These are phyloP conservation scores for Rauvolfia tetraphylla DNA, from an alignment of 257 asterid genomes.

Conservation along the genomic window DNA sequence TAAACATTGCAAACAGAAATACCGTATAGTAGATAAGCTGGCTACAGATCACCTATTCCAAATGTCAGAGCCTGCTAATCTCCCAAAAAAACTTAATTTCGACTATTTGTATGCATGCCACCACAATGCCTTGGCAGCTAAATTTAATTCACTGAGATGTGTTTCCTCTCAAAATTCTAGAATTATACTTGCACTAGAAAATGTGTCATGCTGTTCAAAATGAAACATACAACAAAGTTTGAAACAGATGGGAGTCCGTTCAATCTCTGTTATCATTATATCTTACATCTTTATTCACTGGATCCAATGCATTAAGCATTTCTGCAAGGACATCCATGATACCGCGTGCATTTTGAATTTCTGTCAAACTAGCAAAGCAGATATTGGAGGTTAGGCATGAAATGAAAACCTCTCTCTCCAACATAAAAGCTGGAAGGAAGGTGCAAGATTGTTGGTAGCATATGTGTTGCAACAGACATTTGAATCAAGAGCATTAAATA, in stretches of 20 bases:
- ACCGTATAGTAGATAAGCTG: background rate
- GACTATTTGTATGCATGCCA: background rate
- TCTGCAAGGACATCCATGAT: constrained; percentile 97
- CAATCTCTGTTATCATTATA: background rate
- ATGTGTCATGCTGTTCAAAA: background rate
- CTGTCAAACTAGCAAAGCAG: constrained; percentile 60
- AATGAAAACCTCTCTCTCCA: background rate
- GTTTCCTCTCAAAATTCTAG: background rate
- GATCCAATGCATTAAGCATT: constrained; percentile 95
- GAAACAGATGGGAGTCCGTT: background rate
- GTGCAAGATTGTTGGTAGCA: background rate
- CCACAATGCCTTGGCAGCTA: background rate
- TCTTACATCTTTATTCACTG: constrained; percentile 83
- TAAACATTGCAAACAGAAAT: constrained; percentile 1
- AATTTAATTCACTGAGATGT: background rate
- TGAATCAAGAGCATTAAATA: background rate
- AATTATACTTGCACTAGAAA: background rate
- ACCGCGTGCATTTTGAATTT: constrained; percentile 96
- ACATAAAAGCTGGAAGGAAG: no score
- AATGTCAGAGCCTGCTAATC: constrained; percentile 2
- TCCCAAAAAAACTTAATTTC: background rate
- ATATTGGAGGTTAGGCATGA: constrained; percentile 8
- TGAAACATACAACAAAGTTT: background rate
- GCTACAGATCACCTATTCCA: background rate
- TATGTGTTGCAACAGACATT: background rate